Evolutionary conservation across 2,329 filamentous ascomycete genomes (phyloP).

Genomic region (Xylariaceae sp.): DNA sequence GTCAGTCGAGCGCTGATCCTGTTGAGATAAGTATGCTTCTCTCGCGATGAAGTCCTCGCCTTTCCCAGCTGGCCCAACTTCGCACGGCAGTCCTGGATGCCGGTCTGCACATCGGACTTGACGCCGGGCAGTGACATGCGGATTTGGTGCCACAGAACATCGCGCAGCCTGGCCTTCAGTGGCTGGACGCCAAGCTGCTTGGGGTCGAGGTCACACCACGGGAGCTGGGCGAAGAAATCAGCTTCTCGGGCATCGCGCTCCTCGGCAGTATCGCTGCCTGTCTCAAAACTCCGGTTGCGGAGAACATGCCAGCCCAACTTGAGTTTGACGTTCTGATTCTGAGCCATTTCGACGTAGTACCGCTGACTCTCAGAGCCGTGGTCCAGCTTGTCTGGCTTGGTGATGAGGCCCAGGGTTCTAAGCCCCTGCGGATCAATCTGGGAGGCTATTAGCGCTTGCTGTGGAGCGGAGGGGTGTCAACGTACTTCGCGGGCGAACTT

Average conservation of each 20-base stretch:
- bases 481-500: slow-evolving; percentile 35
- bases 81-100: slow-evolving; percentile 12
- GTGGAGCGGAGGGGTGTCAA: no score
- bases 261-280: background rate
- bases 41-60: slow-evolving; percentile 9
- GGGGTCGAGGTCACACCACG: slow-evolving; percentile 4
- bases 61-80: slow-evolving; percentile 18
- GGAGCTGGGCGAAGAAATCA: slow-evolving; percentile 6
- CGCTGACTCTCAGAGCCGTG: slow-evolving; percentile 31
- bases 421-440: slow-evolving; percentile 22
- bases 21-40: slow-evolving; percentile 22
- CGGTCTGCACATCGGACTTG: slow-evolving; percentile 20
- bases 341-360: slow-evolving; percentile 31
- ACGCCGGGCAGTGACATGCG: slow-evolving; percentile 21
- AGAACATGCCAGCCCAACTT: slow-evolving; percentile 46
- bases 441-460: no score
- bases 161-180: slow-evolving; percentile 17
- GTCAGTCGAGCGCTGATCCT: slow-evolving; percentile 18
- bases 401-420: slow-evolving; percentile 41
- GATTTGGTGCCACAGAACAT: slow-evolving; percentile 18
- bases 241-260: slow-evolving; percentile 4
- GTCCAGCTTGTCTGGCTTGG: slow-evolving; percentile 34
- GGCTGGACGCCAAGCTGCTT: slow-evolving; percentile 14
- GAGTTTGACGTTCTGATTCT: slow-evolving; percentile 37
- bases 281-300: slow-evolving; percentile 27